A percentile compares a stretch with the other conserved stretches of the same genome.
Evolutionary conservation across 108 stramenopile species (phyloP).

Genomic region (Pseudonitzschia delicatissima): DNA sequence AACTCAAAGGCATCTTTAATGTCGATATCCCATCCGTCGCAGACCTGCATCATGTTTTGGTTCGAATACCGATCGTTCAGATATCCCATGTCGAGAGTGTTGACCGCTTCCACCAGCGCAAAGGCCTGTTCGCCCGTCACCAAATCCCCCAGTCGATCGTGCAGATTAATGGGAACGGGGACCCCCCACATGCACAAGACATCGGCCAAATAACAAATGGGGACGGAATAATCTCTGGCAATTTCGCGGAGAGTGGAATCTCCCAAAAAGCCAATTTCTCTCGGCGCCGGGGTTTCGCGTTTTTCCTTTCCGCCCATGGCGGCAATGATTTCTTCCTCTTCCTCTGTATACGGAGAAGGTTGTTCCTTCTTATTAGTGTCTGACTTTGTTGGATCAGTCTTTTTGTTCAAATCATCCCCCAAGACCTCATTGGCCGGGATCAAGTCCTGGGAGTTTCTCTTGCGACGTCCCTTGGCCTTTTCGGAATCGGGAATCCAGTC

Average conservation of each 20-base stretch:
- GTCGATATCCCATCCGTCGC: constrained; percentile 72
- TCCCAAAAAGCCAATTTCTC: constrained; percentile 78
- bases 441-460: neutral
- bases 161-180: constrained; percentile 65
- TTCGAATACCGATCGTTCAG: constrained; percentile 79
- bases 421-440: constrained; percentile 26
- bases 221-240: constrained; percentile 68
- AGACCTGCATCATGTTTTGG: constrained; percentile 54
- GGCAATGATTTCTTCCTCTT: constrained; percentile 72
- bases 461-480: constrained; percentile 26
- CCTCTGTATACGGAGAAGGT: constrained; percentile 58
- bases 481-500: constrained; percentile 60
- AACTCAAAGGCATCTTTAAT: constrained; percentile 75
- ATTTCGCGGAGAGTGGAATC: constrained; percentile 79
- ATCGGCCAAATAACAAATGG: constrained; percentile 82
- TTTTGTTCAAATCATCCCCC: neutral
- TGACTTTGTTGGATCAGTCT: constrained; percentile 4
- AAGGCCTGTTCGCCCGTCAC: constrained; percentile 89
- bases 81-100: constrained; percentile 68
- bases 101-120: constrained; percentile 82
- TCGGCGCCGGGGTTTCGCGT: constrained; percentile 8
- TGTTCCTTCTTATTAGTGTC: constrained; percentile 12
- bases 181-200: constrained; percentile 81
- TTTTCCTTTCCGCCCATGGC: constrained; percentile 64
- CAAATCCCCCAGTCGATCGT: constrained; percentile 74